Percentiles rank a stretch among this genome's conserved stretches.
Evolutionary conservation across 192 early-diverging fungal genomes (phyloP).

Genomic region (Glomus cerebriforme): DNA sequence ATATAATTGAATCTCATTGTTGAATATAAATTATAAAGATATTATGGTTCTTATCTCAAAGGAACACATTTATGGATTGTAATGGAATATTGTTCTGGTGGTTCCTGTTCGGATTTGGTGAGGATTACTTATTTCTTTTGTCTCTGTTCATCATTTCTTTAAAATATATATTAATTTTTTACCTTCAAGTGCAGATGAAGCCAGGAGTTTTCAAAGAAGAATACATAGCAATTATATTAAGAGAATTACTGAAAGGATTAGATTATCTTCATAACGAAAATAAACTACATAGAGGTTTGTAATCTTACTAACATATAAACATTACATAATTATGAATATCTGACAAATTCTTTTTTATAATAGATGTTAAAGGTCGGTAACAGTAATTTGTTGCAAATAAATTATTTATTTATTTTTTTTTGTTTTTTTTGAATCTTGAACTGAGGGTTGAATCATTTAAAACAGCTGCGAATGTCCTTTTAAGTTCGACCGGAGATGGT

Average conservation of each 20-base stretch:
- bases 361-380: slow-evolving; percentile 85
- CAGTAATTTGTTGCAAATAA: not conserved
- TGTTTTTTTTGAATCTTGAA: not conserved
- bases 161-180: slow-evolving; percentile 4
- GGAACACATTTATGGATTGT: slow-evolving; percentile 93
- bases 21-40: slow-evolving; percentile 47
- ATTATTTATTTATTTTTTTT: not conserved
- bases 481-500: slow-evolving; percentile 70
- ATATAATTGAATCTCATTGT: not conserved
- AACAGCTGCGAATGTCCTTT: slow-evolving; percentile 79
- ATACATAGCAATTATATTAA: slow-evolving; percentile 90
- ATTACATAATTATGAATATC: not conserved
- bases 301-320: slow-evolving; percentile 19
- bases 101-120: slow-evolving; percentile 92
- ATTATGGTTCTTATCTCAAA: slow-evolving; percentile 91
- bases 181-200: slow-evolving; percentile 72
- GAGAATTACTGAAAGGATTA: slow-evolving; percentile 85
- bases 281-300: slow-evolving; percentile 78
- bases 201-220: slow-evolving; percentile 81
- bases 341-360: slow-evolving; percentile 8
- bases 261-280: slow-evolving; percentile 91
- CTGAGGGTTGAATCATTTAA: not conserved
- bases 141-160: not conserved
- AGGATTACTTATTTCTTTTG: slow-evolving; percentile 2
- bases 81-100: slow-evolving; percentile 98